These are phyloP conservation scores for Sordariomycetes sp. DNA, from an alignment of 2,329 filamentous ascomycete genomes.

Conservation along the genomic window DNA sequence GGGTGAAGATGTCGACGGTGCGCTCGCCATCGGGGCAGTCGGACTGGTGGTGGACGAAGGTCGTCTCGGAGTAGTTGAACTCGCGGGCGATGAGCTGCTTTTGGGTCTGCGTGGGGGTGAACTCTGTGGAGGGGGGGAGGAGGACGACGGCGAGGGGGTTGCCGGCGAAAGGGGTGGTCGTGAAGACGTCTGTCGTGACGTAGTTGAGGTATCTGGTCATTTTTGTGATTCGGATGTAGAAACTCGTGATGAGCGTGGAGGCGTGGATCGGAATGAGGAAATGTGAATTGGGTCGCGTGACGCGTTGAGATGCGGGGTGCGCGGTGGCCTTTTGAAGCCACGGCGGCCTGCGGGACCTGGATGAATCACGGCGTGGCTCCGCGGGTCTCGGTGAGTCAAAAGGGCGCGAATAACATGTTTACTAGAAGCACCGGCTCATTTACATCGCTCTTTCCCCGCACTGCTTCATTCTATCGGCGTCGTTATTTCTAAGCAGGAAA, in stretches of 20 bases:
- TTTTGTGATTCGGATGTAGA: not conserved
- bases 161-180: slow-evolving; percentile 33
- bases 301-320: too few relatives aligned
- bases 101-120: slow-evolving; percentile 30
- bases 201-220: slow-evolving; percentile 23
- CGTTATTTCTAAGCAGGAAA: too few relatives aligned
- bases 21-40: slow-evolving; percentile 18
- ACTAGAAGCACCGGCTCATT: too few relatives aligned
- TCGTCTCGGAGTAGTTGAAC: slow-evolving; percentile 52
- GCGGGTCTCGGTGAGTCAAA: too few relatives aligned
- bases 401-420: too few relatives aligned
- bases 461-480: too few relatives aligned
- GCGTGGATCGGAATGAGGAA: too few relatives aligned
- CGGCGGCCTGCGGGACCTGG: too few relatives aligned
- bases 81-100: slow-evolving; percentile 48
- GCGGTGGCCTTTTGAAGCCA: too few relatives aligned
- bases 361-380: too few relatives aligned
- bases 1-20: slow-evolving; percentile 46
- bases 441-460: too few relatives aligned
- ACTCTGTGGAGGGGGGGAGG: slow-evolving; percentile 24
- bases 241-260: not conserved
- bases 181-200: slow-evolving; percentile 46
- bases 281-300: too few relatives aligned
- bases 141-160: slow-evolving; percentile 49
- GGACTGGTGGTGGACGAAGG: slow-evolving; percentile 40